Base-by-base conservation (phyloP, 2,329 filamentous ascomycete genomes). In the Emergomyces pasteurianus region DNA sequence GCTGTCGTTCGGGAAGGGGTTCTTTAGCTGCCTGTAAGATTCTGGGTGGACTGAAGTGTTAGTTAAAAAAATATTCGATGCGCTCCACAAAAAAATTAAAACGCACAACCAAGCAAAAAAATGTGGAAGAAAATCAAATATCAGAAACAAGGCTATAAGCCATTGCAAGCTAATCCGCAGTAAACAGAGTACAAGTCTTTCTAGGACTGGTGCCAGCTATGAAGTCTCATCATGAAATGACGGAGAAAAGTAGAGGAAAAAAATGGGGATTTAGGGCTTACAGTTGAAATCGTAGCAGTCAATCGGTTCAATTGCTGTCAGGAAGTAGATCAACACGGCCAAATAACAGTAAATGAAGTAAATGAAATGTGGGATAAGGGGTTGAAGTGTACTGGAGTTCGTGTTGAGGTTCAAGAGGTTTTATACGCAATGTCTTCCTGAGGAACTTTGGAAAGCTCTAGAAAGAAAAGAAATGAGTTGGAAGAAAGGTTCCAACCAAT, bases 161-260 rank as follows among this genome's bases (percentile, higher is more conserved):
- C 60, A 60, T 58, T 58, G 57, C 75, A 75, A 81, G 81, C 81
- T 83, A 78, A 75, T 85, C 82, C 80, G 80, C 83, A 85, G 64
- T 73, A 75, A 77, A 80, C 79, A 82, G 79, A 82, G 79, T 80
- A 82, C 80, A 82, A 83, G 76, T 81, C 80, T 79, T 73, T 81
- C 78, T 85, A 75, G 79, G 83, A 81, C 83, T 85, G 83, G 83
- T 86, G 83, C 83, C 83, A 86, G 83, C 83, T 79, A 75, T 75
- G 63, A 71, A 72, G 71, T 81, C 70, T 84, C 83, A 84, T 85
- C 83, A 81, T 78, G 46, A 55, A 49, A 59, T 42, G 23, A 52
- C 26, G 54, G 56, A 58, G 40, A 58, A 43, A 46, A 54, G 57
- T 60, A 58, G 8, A n/a, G 56, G 62, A 58, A 65, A 59, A 63